These are phyloP conservation scores for Rutstroemia sp. DNA, from an alignment of 2,329 filamentous ascomycete species.

Conservation along the genomic window DNA sequence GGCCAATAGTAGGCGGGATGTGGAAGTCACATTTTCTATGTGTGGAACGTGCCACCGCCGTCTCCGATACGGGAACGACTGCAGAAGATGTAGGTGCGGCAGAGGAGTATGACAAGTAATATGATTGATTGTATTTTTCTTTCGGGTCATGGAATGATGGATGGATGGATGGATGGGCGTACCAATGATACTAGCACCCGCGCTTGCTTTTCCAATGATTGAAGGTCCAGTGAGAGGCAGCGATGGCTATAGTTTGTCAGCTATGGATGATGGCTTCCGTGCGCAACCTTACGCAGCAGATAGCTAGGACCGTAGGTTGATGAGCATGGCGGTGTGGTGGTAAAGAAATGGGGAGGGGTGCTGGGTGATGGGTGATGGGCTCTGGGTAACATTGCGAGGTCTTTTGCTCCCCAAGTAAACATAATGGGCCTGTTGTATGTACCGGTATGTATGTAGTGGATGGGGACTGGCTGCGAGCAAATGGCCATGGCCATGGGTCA, in stretches of 20 bases:
- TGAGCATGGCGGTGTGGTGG: neutral
- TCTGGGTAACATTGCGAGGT: neutral
- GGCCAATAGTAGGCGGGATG: constrained; percentile 1
- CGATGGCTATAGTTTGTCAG: neutral
- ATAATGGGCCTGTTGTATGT: too few species aligned
- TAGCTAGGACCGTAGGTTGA: neutral
- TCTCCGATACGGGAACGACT: neutral
- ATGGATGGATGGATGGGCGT: too few species aligned
- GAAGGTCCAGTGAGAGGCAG: neutral
- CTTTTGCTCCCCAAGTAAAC: too few species aligned
- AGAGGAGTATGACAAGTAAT: neutral
- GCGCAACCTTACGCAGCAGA: constrained; percentile 4
- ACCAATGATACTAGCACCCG: neutral
- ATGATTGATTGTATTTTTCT: neutral
- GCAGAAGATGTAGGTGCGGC: neutral
- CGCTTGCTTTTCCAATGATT: constrained; percentile 3
- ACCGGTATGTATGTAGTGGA: neutral
- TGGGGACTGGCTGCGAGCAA: neutral
- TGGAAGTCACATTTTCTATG: neutral
- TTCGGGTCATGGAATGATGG: too few species aligned
- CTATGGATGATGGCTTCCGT: neutral
- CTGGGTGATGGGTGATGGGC: neutral
- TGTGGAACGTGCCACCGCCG: constrained; percentile 1
- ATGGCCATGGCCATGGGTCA: neutral
- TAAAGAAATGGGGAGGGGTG: neutral